Evolutionary conservation across 768 basidiomycete species (phyloP).

Genomic region (Lactarius tabidus): DNA sequence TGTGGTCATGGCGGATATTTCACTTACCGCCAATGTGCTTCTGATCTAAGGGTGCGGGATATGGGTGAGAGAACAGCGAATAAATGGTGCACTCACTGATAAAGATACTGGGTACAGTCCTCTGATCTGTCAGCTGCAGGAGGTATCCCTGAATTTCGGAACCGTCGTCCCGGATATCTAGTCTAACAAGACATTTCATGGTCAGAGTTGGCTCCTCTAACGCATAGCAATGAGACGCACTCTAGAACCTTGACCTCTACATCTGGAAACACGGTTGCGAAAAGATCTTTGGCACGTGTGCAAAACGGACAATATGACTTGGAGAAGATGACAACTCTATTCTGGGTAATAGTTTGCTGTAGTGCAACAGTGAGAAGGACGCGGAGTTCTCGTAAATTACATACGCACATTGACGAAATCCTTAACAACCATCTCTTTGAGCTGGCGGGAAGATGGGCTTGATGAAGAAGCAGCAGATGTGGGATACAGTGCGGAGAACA

Average conservation of each 20-base stretch:
- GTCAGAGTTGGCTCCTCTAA: neutral
- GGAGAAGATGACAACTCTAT: constrained; percentile 40
- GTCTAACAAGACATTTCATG: constrained; percentile 34
- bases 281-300: constrained; percentile 37
- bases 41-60: constrained; percentile 35
- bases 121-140: constrained; percentile 54
- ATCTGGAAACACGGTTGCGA: constrained; percentile 34
- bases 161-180: constrained; percentile 58
- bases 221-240: constrained; percentile 28
- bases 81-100: constrained; percentile 46
- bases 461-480: constrained; percentile 33
- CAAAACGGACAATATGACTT: constrained; percentile 43
- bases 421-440: constrained; percentile 33
- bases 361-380: neutral
- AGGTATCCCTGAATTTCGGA: constrained; percentile 64
- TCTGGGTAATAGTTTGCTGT: constrained; percentile 35
- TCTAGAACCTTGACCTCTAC: constrained; percentile 35
- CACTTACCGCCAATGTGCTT: constrained; percentile 54
- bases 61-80: neutral
- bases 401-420: constrained; percentile 40
- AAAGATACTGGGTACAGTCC: constrained; percentile 76
- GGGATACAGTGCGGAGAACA: constrained; percentile 25
- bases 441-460: constrained; percentile 34
- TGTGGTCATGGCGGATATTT: neutral
- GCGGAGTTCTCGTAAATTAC: neutral